Conservation (phyloP, 176 grass and related monocot species). For the Aegilops speltoides region DNA sequence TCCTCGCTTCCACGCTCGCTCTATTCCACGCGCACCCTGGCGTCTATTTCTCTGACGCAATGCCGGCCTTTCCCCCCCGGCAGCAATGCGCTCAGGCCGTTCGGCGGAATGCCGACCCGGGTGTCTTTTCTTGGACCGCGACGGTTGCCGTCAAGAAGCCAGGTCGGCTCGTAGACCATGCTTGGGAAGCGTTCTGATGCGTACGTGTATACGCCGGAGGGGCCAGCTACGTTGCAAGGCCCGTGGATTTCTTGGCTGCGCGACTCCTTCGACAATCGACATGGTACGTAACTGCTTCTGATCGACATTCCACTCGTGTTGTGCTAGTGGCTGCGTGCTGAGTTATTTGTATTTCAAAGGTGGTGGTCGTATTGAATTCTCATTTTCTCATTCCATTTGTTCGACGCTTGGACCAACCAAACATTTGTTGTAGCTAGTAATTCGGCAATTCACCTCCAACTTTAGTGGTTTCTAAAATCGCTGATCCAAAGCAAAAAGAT, state of each 20-base stretch:
- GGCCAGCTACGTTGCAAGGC: neutral
- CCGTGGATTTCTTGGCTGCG: neutral
- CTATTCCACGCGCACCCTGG: neutral
- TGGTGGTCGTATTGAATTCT: neutral
- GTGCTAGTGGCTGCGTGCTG: neutral
- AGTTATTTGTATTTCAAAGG: neutral
- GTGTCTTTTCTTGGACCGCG: neutral
- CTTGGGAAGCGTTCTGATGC: neutral
- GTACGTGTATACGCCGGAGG: neutral
- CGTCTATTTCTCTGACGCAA: neutral
- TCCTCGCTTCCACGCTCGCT: neutral
- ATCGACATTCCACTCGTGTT: neutral
- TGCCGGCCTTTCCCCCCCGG: neutral
- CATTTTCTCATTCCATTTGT: neutral
- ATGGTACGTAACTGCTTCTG: neutral
- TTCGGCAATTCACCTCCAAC: neutral
- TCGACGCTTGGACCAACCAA: neutral
- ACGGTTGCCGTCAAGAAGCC: neutral
- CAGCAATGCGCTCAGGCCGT: neutral
- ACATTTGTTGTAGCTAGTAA: neutral
- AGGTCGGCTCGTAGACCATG: neutral
- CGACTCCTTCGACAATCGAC: neutral
- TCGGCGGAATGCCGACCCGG: constrained; percentile 16
- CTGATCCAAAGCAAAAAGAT: neutral
- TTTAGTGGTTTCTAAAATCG: neutral